Evolutionary conservation across 2,329 filamentous ascomycete species (phyloP).

Genomic region (Hawksworthiomyces lignivorus): DNA sequence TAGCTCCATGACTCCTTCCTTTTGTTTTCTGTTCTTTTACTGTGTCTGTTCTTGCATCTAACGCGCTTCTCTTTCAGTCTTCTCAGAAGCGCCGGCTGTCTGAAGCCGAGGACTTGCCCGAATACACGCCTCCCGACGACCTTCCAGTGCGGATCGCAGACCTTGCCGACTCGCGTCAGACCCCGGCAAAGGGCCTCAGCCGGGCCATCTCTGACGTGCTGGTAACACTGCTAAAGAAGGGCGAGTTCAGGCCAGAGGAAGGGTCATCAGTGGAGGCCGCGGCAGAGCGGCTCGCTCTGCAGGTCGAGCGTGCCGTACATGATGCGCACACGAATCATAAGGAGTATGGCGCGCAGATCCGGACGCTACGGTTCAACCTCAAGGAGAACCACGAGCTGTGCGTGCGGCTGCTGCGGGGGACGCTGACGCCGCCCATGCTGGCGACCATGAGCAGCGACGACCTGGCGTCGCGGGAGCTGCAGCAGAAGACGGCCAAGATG

Average conservation of each 20-base stretch:
- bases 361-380: conserved; percentile 75
- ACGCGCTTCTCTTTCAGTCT: too few species aligned
- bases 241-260: conserved; percentile 54
- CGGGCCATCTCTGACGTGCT: conserved; percentile 63
- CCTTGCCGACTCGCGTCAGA: conserved; percentile 57
- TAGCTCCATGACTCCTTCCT: too few species aligned
- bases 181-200: conserved; percentile 60
- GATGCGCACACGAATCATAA: conserved; percentile 45
- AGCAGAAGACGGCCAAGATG: conserved; percentile 68
- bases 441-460: conserved; percentile 86
- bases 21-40: too few species aligned
- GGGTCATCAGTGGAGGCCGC: conserved; percentile 56
- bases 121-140: conserved; percentile 44
- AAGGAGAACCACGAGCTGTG: conserved; percentile 80
- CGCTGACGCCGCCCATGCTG: conserved; percentile 65
- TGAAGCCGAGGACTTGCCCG: conserved; percentile 35
- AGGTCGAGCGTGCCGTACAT: conserved; percentile 67
- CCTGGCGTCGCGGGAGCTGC: conserved; percentile 85
- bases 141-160: conserved; percentile 43
- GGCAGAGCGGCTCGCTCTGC: conserved; percentile 63
- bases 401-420: conserved; percentile 64
- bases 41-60: too few species aligned
- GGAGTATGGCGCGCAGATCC: conserved; percentile 56
- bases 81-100: conserved; percentile 48
- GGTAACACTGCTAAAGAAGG: conserved; percentile 57